Evolutionary conservation across 305 asterid genomes (phyloP).

Genomic region (Fraxinus dipetala): DNA sequence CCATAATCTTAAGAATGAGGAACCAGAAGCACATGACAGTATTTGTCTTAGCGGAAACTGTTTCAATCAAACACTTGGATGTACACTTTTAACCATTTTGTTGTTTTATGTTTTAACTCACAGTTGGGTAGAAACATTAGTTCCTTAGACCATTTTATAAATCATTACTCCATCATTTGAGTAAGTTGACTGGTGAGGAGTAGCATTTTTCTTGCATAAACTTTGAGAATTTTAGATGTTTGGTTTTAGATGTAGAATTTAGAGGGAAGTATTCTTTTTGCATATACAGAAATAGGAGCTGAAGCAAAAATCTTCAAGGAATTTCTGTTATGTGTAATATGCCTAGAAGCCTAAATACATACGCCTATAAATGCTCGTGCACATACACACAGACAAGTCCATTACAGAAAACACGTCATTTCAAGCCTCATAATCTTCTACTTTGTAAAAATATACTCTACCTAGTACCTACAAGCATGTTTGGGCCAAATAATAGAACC

Average conservation of each 20-base stretch:
- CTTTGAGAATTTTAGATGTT: slow-evolving; percentile 8
- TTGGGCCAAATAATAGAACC: background rate
- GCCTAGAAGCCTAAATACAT: background rate
- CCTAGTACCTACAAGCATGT: background rate
- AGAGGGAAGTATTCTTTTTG: background rate
- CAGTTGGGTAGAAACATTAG: slow-evolving; percentile 3
- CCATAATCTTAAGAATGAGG: slow-evolving; percentile 14
- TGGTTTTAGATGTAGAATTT: background rate
- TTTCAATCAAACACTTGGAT: slow-evolving; percentile 5
- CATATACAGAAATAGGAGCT: background rate
- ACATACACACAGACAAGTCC: background rate
- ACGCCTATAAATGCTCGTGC: background rate
- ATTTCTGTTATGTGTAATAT: background rate
- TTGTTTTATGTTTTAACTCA: background rate
- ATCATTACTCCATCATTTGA: background rate
- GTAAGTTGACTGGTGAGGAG: background rate
- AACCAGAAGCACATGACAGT: slow-evolving; percentile 4
- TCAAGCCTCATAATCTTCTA: background rate
- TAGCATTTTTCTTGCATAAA: background rate
- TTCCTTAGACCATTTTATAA: background rate
- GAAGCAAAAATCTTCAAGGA: slow-evolving; percentile 10
- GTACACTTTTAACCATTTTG: background rate
- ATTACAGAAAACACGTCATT: background rate
- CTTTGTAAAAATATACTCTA: background rate
- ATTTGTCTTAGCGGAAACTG: slow-evolving; percentile 9